phyloP scores from a whole-genome alignment of 306 rosid genomes.

The Lathyrus aphaca region DNA sequence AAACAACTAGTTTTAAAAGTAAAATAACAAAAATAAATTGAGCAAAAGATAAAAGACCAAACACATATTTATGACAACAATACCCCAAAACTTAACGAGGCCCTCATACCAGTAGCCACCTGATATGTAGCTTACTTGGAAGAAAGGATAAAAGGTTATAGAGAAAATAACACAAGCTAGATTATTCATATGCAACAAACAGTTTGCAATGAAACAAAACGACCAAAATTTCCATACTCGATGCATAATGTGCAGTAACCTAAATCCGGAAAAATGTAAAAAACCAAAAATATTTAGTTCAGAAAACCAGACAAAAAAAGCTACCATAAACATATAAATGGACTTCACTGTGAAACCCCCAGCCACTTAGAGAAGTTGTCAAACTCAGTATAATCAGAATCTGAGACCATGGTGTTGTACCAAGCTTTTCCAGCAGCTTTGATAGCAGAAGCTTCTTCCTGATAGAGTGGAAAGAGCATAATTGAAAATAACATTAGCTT shows the following conservation, averaged over 20 bases:
- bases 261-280: background rate
- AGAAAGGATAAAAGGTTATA: background rate
- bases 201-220: conserved; percentile 3
- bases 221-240: background rate
- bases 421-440: conserved; percentile 83
- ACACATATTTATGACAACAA: no score
- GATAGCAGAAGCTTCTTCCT: conserved; percentile 73
- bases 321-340: background rate
- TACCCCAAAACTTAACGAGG: background rate
- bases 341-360: conserved; percentile 34
- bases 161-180: background rate
- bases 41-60: no score
- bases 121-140: background rate
- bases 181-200: conserved; percentile 7
- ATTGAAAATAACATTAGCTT: background rate
- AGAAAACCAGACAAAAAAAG: background rate
- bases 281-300: background rate
- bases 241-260: background rate
- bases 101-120: background rate
- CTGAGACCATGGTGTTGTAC: conserved; percentile 84
- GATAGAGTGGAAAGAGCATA: background rate
- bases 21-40: no score
- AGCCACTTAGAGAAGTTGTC: conserved; percentile 84
- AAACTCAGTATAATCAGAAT: conserved; percentile 77
- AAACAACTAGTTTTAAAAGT: no score